Evolutionary conservation across 306 rosid genomes (phyloP), one percentile per base, ranked within the genome.

Genomic region (Bauhinia variegata): DNA sequence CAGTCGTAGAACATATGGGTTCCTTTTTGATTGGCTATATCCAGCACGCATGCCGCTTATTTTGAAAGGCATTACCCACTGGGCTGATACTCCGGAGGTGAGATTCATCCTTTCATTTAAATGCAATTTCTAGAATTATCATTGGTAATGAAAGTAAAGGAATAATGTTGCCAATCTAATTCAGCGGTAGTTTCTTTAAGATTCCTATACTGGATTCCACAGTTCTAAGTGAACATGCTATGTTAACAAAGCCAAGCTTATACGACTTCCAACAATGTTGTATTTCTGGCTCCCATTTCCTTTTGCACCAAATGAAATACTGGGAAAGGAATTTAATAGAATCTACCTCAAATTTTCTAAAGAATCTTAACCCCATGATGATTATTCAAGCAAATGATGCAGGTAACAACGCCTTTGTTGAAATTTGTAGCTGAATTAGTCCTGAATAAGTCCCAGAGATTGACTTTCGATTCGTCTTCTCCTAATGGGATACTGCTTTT

Each of bases 11-110:
- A 68, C 93, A 0, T 88, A 79, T 59, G 96, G 93, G 13, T 79
- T 91, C 78, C 89, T 91, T 63, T 91, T 91, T 86, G 96, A 88
- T 86, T 91, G 97, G 97, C 81, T 91, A 43, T 91, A 91, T 73
- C 96, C 97, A 50, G 86, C 88, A 19, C 91, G 72, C 70, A 79
- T 88, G 91, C 87, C 84, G 34, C 83, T 88, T 71, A 80, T 91
- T 78, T 81, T 85, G 84, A 91, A 79, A 80, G 88, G 89, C 68
- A 79, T 85, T 79, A 70, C 85, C 17, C 85, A 83, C 33, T 91
- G 88, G 88, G 84, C 87, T 41, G 96, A 88, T 70, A 80, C 86
- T 70, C 93, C 97, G 16, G 96, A 88, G 96, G 97, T 91, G 75
- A 41, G 76, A 60, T 31, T 64, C 61, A 43, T 48, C 39, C 43